Evolutionary conservation across 805 yeast species (phyloP), one percentile per base, ranked within the genome.

Genomic region (Yarrowia sp.): DNA sequence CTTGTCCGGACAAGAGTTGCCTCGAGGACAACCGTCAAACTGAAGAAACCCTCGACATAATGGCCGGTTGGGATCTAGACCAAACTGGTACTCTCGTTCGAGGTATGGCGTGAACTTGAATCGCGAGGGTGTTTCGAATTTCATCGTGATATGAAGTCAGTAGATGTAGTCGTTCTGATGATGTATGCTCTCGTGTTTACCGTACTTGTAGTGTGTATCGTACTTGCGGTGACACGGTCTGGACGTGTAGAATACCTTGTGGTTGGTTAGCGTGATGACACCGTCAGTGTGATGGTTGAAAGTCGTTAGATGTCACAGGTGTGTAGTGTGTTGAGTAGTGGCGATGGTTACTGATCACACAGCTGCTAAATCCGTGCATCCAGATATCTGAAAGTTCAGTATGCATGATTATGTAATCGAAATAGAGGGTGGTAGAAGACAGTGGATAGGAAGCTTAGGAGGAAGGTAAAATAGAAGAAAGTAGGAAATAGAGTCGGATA

Each of bases 1-100:
- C 72, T 92, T 89, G 77, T 90, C 86, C 21, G 92, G 92, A 73
- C 98, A 93, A 56, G 81, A 81, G n/a, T 82, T 79, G 8, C 98
- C 97, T 66, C 87, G 80, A 2, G 98, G 97, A 76, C 98, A 93
- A 16, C 85, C 81, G 32, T 88, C 85, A 21, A 41, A 43, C 21
- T 80, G 81, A 41, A 89, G 84, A 58, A 85, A 87, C 68, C 80
- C 87, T 68, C 88, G 88, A 73, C 98, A 93, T 1, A 88, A 82
- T 5, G 98, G 97, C 66, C 98, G 80, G 71, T 88, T 93, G 2
- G 97, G 97, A 73, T 91, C 92, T 33, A 91, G 79, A 0, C 95
- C 92, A 69, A 92, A 85, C 67, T 88, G 84, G 75, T 82, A 91
- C 73, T 93, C 97, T 66, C 84, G 82, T 69, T 90, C 80, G 40